Conservation (phyloP, 495 filamentous ascomycete genomes). For the Aspergillus diversus region DNA sequence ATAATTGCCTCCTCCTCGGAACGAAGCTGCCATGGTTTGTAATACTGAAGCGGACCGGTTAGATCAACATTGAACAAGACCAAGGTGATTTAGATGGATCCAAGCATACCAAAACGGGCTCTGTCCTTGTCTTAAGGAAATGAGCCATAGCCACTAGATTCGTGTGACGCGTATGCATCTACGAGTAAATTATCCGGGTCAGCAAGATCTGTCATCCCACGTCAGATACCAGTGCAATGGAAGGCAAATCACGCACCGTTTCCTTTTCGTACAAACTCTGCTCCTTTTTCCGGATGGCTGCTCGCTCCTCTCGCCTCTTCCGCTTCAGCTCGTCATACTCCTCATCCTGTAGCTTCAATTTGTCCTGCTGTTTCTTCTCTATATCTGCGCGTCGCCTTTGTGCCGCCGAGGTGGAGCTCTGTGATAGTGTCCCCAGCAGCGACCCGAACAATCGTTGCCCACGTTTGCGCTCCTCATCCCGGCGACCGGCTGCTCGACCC, state of each 20-base stretch:
- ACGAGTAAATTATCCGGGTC: conserved; percentile 1
- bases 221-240: background rate
- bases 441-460: conserved; percentile 90
- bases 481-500: conserved; percentile 43
- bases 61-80: conserved; percentile 24
- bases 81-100: conserved; percentile 1
- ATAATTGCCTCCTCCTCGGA: conserved; percentile 64
- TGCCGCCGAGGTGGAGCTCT: conserved; percentile 67
- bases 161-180: conserved; percentile 82
- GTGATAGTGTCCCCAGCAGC: conserved; percentile 83
- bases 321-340: conserved; percentile 71
- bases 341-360: conserved; percentile 72
- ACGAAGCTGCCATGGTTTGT: conserved; percentile 81
- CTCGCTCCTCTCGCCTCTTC: conserved; percentile 63
- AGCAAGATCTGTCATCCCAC: background rate
- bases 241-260: conserved; percentile 55
- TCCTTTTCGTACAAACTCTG: conserved; percentile 79
- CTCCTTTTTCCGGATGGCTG: conserved; percentile 62
- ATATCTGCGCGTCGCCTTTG: conserved; percentile 84
- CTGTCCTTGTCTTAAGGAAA: conserved; percentile 71
- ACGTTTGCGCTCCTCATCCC: conserved; percentile 79
- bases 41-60: conserved; percentile 61
- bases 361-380: conserved; percentile 86
- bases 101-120: conserved; percentile 75
- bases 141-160: conserved; percentile 73